These are phyloP conservation scores for Fusarium camptoceras DNA, from an alignment of 2,329 filamentous ascomycete species.

Conservation along the genomic window DNA sequence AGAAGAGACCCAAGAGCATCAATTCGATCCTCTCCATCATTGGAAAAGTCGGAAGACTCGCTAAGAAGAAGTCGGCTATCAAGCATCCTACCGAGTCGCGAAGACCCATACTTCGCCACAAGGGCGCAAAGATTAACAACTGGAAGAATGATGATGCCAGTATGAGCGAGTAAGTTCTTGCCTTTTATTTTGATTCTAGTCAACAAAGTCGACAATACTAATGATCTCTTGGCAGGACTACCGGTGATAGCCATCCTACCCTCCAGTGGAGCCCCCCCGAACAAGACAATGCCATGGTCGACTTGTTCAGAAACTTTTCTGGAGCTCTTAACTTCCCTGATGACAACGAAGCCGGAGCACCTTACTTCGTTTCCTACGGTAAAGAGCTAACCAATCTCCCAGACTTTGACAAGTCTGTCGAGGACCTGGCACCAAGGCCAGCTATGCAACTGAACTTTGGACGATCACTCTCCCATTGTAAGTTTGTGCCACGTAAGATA, in stretches of 20 bases:
- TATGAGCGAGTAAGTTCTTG: slow-evolving; percentile 8
- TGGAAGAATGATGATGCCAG: not conserved
- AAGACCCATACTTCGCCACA: not conserved
- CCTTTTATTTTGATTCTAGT: not conserved
- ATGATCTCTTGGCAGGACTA: slow-evolving; percentile 6
- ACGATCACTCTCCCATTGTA: not conserved
- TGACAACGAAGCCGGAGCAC: not conserved
- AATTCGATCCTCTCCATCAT: not conserved
- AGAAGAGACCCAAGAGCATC: not conserved
- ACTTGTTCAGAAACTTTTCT: slow-evolving; percentile 8
- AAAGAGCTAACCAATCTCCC: not conserved
- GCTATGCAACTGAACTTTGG: not conserved
- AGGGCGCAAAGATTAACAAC: not conserved
- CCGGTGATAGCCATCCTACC: not conserved
- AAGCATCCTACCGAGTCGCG: not conserved
- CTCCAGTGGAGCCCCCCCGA: slow-evolving; percentile 15
- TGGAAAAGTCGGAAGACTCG: not conserved
- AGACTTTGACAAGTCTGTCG: slow-evolving; percentile 2
- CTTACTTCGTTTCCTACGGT: not conserved
- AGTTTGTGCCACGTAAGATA: slow-evolving; percentile 7
- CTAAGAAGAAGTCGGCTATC: too few relatives aligned
- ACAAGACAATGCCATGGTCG: not conserved
- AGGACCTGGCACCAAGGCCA: not conserved
- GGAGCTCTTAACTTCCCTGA: not conserved
- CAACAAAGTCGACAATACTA: not conserved